Evolutionary conservation across 176 grass and related monocot species (phyloP), one percentile per base, ranked within the genome.

Genomic region (Aegilops speltoides): DNA sequence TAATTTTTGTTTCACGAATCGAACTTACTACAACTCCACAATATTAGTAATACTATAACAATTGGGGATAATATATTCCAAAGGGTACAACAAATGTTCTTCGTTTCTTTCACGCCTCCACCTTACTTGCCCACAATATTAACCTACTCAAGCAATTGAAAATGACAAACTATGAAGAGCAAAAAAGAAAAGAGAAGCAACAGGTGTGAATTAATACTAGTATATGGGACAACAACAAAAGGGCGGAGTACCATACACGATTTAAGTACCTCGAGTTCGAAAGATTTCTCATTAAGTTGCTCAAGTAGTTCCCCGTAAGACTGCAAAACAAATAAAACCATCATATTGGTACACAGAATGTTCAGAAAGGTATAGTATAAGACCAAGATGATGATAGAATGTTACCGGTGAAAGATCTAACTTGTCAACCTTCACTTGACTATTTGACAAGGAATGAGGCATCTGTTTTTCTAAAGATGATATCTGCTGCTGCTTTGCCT

Each of bases 251-350:
- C 28, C 23, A 79, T 14, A 88, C 19, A 89, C 45, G 22, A 68
- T 54, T 76, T 77, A 83, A 43, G 48, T 96, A 98, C 97, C 97
- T 99, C 97, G 4, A 99, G 94, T 88, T 99, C 97, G 16, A 99
- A 96, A 45, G 90, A 88, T 86, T 99, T 99, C 64, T 99, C 97
- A 68, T 94, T 94, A 54, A 99, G 87, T 87, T 99, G 97, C 78
- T 93, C 97, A 64, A 97, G 85, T 69, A 99, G 60, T 88, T 96
- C 86, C 73, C 77, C 24, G 77, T 99, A 96, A 80, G 92, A 91
- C 94, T 99, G 89, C 36, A 94, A 93, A 88, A 88, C 14, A 34
- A 83, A 81, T 65, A 85, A 32, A 68, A 87, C 5, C 23, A 73
- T 81, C 19, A 26, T 78, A 91, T n/a, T 77, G 87, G 22, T 76